Base-by-base conservation (phyloP, 2,329 filamentous ascomycete species). In the Clarireedia homoeocarpa region DNA sequence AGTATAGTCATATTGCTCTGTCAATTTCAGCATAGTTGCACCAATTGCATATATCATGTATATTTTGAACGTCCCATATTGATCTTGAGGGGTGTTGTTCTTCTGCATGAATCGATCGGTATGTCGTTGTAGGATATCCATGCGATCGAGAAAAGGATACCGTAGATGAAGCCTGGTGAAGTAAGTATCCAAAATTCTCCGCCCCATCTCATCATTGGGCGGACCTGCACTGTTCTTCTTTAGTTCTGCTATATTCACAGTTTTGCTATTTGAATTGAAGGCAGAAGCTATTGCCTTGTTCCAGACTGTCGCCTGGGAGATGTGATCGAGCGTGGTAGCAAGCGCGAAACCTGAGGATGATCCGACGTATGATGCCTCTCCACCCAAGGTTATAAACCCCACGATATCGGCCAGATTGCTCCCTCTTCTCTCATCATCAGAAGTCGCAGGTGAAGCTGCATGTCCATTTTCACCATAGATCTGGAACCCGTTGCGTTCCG, bases 221-320 rank as follows among this genome's bases (percentile, higher is more conserved):
- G 75, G 75, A 24, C 75, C 73, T n/a, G 73, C 70, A 49, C 70
- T 71, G 23, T 73, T 71, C 12, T 70, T 71, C 48, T 73, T 66
- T 40, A 76, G 62, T 55, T 76, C 74, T 51, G 63, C 55, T 62
- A 68, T 50, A 63, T 66, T 56, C 61, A 69, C 51, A 59, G 62
- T 51, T 60, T 63, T 62, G 48, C 51, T 48, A 49, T 62, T 53
- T 23, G 54, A 59, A 26, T 47, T 56, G 44, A 61, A 56, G 48
- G 49, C 58, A 39, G 58, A 59, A 24, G 63, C 66, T n/a, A 78
- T 65, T 2, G 75, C 73, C 59, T 79, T 78, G 49, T 77, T 77
- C 77, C 76, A 79, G 1, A 78, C 75, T 17, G 76, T 78, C 0
- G 75, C 74, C 61, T 79, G 76, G 7, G 79, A 76, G 74, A 80